Base-by-base conservation (phyloP, 2,329 filamentous ascomycete species). In the Westerdykella aurantiaca region DNA sequence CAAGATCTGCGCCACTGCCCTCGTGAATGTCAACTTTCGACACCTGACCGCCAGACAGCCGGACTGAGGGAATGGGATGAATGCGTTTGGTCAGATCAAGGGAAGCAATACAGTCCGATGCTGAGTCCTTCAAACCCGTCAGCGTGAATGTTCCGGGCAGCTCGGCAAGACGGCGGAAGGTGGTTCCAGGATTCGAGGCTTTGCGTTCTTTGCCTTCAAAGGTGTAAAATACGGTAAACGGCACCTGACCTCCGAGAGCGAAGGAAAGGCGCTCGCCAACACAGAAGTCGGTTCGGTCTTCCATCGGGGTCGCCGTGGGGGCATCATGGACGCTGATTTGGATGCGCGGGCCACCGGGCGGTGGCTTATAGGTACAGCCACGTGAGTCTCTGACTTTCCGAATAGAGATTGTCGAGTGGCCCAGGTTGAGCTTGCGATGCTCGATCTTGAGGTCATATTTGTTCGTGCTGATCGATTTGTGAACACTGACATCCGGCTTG, bases 221-320 rank as follows among this genome's bases (percentile, higher is more conserved):
- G 10, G 81, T 86, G 71, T 98, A 98, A 66, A 84, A 85, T 37
- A 98, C 85, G 37, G 91, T 88, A 67, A 98, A 98, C 0, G 94
- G 94, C 14, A 89, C 83, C 43, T 87, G 86, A 37, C 93, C 94
- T 1, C 88, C 88, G 5, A 98, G 80, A 0, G 88, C 89, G 70
- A 95, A 98, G 3, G 87, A 86, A 52, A 98, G 85, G 42, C 90
- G 85, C 67, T 98, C 93, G 52, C 94, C 93, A 10, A 98, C 90
- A 67, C 93, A 98, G 70, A 91, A 96, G 70, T 98, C 88, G 13
- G 77, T 77, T 48, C 86, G 83, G 18, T 86, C 82, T 61, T 97
- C 90, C 31, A 95, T 77, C 3, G 91, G 82, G 46, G 90, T 87
- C 56, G 97, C 95, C 6, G 86, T 86, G 1, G 93, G 93, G 0